A percentile compares a stretch with the other conserved stretches of the same genome.
Evolutionary conservation across 768 basidiomycete species (phyloP).

Genomic region (Rhodotorula paludigena): DNA sequence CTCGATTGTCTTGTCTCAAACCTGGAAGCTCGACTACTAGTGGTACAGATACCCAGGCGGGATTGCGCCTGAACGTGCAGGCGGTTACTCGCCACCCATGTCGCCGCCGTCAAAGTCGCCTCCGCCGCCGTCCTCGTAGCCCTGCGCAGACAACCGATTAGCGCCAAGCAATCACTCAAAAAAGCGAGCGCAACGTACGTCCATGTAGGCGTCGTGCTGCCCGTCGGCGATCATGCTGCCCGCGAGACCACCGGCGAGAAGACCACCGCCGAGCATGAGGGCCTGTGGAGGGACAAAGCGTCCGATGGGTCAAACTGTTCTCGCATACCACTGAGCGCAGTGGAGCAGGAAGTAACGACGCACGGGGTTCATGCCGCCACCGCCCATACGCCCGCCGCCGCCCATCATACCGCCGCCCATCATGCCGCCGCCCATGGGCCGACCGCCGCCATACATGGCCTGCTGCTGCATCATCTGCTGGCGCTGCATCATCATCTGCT

Average conservation of each 20-base stretch:
- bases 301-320: not conserved
- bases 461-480: not conserved
- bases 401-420: constrained; percentile 7
- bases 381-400: constrained; percentile 15
- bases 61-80: too few relatives aligned
- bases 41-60: too few relatives aligned
- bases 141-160: not conserved
- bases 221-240: constrained; percentile 9
- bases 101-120: constrained; percentile 5
- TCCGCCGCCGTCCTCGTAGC: constrained; percentile 22
- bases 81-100: not conserved
- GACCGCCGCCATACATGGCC: not conserved
- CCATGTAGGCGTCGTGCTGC: constrained; percentile 20
- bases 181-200: not conserved
- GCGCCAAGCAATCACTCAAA: not conserved
- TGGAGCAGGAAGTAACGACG: not conserved
- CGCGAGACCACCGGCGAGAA: constrained; percentile 7
- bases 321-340: not conserved
- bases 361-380: constrained; percentile 34
- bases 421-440: constrained; percentile 3
- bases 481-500: constrained; percentile 9
- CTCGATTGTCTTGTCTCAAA: too few relatives aligned
- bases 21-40: too few relatives aligned
- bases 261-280: constrained; percentile 29
- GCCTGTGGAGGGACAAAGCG: not conserved